phyloP scores from a whole-genome alignment of 2,329 filamentous ascomycete genomes.

The Aphanoascus verrucosus region DNA sequence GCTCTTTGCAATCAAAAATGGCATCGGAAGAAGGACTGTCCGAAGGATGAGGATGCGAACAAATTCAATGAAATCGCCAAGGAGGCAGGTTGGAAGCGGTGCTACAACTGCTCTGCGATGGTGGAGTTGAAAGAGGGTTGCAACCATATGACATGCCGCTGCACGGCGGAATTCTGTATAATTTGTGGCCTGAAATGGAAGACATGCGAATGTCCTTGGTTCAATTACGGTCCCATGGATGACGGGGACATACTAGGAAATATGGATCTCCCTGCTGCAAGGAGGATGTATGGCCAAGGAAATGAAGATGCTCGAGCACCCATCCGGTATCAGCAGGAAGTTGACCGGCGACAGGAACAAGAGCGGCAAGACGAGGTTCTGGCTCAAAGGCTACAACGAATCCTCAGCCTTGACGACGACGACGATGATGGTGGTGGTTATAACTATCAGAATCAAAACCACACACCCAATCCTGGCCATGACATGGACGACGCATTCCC shows the following conservation, averaged over 20 bases:
- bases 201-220: slow-evolving; percentile 70
- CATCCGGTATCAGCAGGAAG: slow-evolving; percentile 39
- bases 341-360: slow-evolving; percentile 38
- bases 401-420: slow-evolving; percentile 4
- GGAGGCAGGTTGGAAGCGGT: slow-evolving; percentile 64
- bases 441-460: not conserved
- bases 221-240: slow-evolving; percentile 50
- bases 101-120: slow-evolving; percentile 64
- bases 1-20: slow-evolving; percentile 61
- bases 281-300: slow-evolving; percentile 7
- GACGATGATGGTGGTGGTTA: not conserved
- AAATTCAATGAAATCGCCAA: slow-evolving; percentile 52
- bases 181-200: slow-evolving; percentile 75
- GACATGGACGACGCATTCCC: slow-evolving; percentile 1
- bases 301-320: slow-evolving; percentile 20
- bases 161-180: slow-evolving; percentile 78
- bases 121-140: slow-evolving; percentile 74
- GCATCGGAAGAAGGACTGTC: slow-evolving; percentile 60
- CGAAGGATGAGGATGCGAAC: slow-evolving; percentile 38
- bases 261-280: slow-evolving; percentile 38
- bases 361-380: slow-evolving; percentile 42
- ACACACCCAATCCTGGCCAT: not conserved
- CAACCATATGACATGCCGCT: slow-evolving; percentile 81
- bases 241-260: slow-evolving; percentile 32
- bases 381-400: slow-evolving; percentile 41